Base-by-base conservation (phyloP, 768 basidiomycete species). In the Phlebiopsis gigantea region DNA sequence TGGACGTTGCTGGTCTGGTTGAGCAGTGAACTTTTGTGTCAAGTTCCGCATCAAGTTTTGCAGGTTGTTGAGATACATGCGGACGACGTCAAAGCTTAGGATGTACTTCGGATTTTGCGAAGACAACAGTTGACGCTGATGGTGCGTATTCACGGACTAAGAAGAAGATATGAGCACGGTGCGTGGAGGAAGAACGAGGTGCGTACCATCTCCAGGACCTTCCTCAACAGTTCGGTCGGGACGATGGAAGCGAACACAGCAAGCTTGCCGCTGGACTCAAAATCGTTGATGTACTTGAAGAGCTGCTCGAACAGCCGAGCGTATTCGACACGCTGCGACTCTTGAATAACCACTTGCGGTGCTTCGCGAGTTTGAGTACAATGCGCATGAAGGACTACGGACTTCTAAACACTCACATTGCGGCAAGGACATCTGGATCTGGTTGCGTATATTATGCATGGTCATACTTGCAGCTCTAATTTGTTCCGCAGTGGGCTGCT, bases 31-130 rank as follows among this genome's bases (percentile, higher is more conserved):
- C 19, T 28, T 29, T 30, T 53, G 44, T 1, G 17, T 22, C 34
- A 47, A 71, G 34, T 71, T 70, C 49, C 69, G 70, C 24, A 29
- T 17, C 15, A 48, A n/a, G 21, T 26, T 48, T 28, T 48, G 47
- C 28, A 79, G 62, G 56, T 83, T 79, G 8, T 41, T 19, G 3
- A 72, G 60, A 77, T 85, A 81, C 29, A 41, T 65, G 39, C 59
- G 55, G 7, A 66, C 46, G 4, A 50, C 47, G 1, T 58, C 34
- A 3, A 51, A 10, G 39, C 24, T 24, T 19, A 51, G 1, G 14
- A 41, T 41, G 31, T 56, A 55, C n/a, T 31, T 26, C 4, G 53
- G 53, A n/a, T 45, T 39, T 25, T 34, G 42, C 2, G 31, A 19
- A 5, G 53, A 29, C 28, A 54, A 21, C 17, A 54, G 15, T 19